Percentiles rank a stretch among this genome's conserved stretches.
phyloP scores from a whole-genome alignment of 2,329 filamentous ascomycete genomes.

The Colletotrichum simmondsii region DNA sequence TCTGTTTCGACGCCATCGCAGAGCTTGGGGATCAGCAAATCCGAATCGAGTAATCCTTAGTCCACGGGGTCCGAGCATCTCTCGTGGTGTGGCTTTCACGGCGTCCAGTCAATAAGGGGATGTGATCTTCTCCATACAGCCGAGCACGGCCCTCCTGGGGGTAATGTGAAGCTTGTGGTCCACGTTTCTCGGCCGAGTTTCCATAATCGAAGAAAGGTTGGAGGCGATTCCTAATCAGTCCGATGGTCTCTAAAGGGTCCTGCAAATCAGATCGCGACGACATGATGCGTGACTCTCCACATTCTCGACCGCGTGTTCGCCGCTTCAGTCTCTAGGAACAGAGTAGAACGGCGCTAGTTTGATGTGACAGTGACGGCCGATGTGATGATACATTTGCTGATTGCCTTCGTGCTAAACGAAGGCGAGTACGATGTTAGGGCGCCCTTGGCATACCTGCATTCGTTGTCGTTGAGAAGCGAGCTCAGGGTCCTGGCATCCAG shows the following conservation, averaged over 20 bases:
- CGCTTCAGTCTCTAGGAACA: conserved; percentile 2
- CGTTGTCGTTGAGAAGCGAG: conserved; percentile 11
- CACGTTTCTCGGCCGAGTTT: not conserved
- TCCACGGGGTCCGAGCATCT: conserved; percentile 12
- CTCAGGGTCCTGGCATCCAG: not conserved
- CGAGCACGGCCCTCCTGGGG: not conserved
- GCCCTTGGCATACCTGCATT: conserved; percentile 14
- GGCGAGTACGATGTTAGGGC: not conserved
- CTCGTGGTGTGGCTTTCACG: not conserved
- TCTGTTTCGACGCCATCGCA: conserved; percentile 17
- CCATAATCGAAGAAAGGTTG: not conserved
- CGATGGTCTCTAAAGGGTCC: not conserved
- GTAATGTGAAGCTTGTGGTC: not conserved
- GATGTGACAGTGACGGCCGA: conserved; percentile 4
- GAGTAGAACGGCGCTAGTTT: conserved; percentile 13
- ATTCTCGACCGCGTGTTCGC: not conserved
- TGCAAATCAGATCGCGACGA: not conserved
- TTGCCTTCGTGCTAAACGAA: not conserved
- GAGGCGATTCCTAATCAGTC: not conserved
- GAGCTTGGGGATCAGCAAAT: conserved; percentile 12
- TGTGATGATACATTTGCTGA: conserved; percentile 7
- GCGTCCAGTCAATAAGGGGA: not conserved
- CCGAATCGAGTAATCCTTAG: conserved; percentile 1
- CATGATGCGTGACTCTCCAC: not conserved
- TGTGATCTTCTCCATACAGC: not conserved